phyloP scores from a whole-genome alignment of 2,329 filamentous ascomycete species.

The Ophiocordyceps sinensis region DNA sequence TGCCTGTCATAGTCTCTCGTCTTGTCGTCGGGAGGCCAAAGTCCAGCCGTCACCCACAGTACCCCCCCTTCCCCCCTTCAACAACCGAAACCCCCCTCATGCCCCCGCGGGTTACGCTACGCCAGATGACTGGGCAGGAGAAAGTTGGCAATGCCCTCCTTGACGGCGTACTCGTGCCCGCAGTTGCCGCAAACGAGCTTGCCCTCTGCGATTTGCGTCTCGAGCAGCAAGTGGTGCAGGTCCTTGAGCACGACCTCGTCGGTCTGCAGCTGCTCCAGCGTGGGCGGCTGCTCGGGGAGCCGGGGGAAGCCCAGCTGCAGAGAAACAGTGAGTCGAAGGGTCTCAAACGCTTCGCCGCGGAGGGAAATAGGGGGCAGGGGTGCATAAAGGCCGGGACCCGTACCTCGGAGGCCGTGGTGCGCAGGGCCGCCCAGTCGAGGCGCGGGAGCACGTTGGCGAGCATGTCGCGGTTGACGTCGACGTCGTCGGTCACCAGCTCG shows the following conservation, averaged over 20 bases:
- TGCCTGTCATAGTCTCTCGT: too few relatives aligned
- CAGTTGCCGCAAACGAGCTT: slow-evolving; percentile 84
- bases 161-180: slow-evolving; percentile 84
- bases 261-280: slow-evolving; percentile 43
- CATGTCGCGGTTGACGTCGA: slow-evolving; percentile 69
- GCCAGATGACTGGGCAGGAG: slow-evolving; percentile 85
- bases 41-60: too few relatives aligned
- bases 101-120: slow-evolving; percentile 17
- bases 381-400: too few relatives aligned
- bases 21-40: too few relatives aligned
- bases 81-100: too few relatives aligned
- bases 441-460: slow-evolving; percentile 74
- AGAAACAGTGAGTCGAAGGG: neutral
- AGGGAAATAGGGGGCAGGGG: too few relatives aligned
- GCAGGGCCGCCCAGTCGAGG: slow-evolving; percentile 75
- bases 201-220: slow-evolving; percentile 81
- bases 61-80: too few relatives aligned
- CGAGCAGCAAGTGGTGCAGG: slow-evolving; percentile 67
- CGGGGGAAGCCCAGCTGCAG: slow-evolving; percentile 62
- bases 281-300: slow-evolving; percentile 51
- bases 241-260: slow-evolving; percentile 62
- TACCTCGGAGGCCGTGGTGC: slow-evolving; percentile 64
- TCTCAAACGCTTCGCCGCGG: too few relatives aligned
- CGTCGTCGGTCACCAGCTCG: slow-evolving; percentile 75
- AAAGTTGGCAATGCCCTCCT: slow-evolving; percentile 95